Base-by-base conservation (phyloP, 1,284 basidiomycete species). In the Boletus hoseneyae region DNA sequence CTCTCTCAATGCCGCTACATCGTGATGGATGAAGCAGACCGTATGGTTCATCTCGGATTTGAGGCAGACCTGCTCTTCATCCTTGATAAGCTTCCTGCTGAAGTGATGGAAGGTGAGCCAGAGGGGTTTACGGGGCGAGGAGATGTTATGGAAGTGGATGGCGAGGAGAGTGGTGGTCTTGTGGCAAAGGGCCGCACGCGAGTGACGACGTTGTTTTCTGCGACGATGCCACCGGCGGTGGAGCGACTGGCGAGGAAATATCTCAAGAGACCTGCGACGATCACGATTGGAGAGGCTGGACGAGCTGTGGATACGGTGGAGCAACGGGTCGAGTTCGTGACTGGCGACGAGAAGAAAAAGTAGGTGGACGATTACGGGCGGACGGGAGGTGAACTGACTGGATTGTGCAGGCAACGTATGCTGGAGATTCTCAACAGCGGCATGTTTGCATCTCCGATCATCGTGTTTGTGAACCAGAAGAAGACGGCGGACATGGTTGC, bases 391-490 rank as follows among this genome's bases (percentile, higher is more conserved):
- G 34, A 41, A 62, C 56, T 50, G 49, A 52, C 34, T 12, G 0
- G 8, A 41, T 45, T 42, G 39, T 52, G 18, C 61, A 93, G 90
- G 65, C 81, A 85, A 55, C 81, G 86, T 32, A 71, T 99, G 63
- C 70, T 96, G 62, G 92, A 97, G 59, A 91, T 98, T 60, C 84
- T 99, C 66, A 91, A 93, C 72, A 87, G 82, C 53, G 85, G 83
- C 35, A 76, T 80, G 48, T 92, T 87, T 69, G 71, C 83, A 23
- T 84, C 96, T 23, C 97, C 97, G 1, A 98, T 99, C 63, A 99
- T 99, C 58, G 90, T 96, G 12, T 99, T 99, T 72, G 94, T 97
- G 75, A 99, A 98, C 71, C 95, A 98, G 71, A 99, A 98, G 78
- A 96, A 96, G 77, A 95, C 92, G 6, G 96, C 95, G 40, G 96